Evolutionary conservation across 306 rosid genomes (phyloP).

Genomic region (Benincasa hispida): DNA sequence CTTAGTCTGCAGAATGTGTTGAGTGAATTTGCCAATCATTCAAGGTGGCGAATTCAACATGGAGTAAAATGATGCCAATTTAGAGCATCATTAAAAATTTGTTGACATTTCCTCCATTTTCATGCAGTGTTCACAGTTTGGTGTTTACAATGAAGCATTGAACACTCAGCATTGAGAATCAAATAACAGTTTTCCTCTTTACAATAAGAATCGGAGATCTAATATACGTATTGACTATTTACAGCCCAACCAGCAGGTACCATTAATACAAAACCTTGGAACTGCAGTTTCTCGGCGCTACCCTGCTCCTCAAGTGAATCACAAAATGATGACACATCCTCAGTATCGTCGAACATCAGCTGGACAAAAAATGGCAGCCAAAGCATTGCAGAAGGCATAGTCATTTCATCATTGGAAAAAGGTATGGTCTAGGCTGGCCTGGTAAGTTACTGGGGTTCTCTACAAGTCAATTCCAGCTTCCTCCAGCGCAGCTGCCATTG

Average conservation of each 20-base stretch:
- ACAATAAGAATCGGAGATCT: conserved; percentile 46
- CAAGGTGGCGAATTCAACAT: background rate
- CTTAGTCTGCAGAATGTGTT: background rate
- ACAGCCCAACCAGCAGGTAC: conserved; percentile 35
- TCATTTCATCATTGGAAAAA: background rate
- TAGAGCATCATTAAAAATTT: conserved; percentile 9
- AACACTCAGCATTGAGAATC: conserved; percentile 11
- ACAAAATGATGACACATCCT: background rate
- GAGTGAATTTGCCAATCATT: background rate
- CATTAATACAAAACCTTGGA: conserved; percentile 16
- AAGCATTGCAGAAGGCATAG: background rate
- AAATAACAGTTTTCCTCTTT: conserved; percentile 31
- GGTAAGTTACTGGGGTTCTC: conserved; percentile 13
- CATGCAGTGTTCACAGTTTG: background rate
- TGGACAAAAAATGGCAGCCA: conserved; percentile 3
- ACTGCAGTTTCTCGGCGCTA: background rate
- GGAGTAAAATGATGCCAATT: conserved; percentile 3
- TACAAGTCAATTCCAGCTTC: conserved; percentile 34
- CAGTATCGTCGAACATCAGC: background rate
- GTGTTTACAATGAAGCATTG: conserved; percentile 3
- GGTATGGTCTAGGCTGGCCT: background rate
- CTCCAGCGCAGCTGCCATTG: conserved; percentile 84
- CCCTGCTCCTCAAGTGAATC: background rate
- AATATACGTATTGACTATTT: conserved; percentile 39
- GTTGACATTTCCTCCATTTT: conserved; percentile 9